A percentile compares a stretch with the other conserved stretches of the same genome.
Evolutionary conservation across 495 filamentous ascomycete genomes (phyloP).

Genomic region (Corynascus novoguineensis): DNA sequence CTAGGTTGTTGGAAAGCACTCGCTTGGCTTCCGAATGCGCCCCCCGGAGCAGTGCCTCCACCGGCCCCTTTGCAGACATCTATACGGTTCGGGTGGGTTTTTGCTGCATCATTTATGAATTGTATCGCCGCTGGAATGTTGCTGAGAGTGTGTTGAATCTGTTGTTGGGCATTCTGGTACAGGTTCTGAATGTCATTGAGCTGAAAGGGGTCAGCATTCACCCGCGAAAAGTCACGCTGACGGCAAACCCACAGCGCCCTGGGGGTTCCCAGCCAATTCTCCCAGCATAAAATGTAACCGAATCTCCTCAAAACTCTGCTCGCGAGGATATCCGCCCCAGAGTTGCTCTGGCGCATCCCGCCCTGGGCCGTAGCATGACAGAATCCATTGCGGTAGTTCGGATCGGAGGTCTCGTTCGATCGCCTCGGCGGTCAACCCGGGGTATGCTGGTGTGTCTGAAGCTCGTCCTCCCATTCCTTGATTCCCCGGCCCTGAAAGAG

Average conservation of each 20-base stretch:
- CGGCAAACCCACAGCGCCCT: constrained; percentile 50
- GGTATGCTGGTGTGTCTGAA: constrained; percentile 24
- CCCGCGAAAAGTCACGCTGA: background rate
- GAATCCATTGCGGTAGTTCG: constrained; percentile 71
- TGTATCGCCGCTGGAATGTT: constrained; percentile 67
- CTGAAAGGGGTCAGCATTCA: constrained; percentile 27
- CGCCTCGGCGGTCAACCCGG: constrained; percentile 46
- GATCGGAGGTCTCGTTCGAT: constrained; percentile 61
- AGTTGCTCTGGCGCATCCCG: constrained; percentile 68
- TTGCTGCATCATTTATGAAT: constrained; percentile 60
- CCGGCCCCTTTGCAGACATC: constrained; percentile 54
- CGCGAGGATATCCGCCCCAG: constrained; percentile 69
- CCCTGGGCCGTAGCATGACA: constrained; percentile 77
- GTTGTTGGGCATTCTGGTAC: constrained; percentile 55
- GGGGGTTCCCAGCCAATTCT: constrained; percentile 52
- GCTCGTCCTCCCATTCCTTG: constrained; percentile 2
- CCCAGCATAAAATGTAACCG: constrained; percentile 61
- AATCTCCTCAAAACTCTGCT: constrained; percentile 81
- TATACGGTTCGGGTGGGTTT: constrained; percentile 73
- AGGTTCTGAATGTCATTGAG: constrained; percentile 56
- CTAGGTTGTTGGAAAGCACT: constrained; percentile 17
- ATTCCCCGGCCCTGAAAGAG: constrained; percentile 17
- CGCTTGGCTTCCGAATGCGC: constrained; percentile 9
- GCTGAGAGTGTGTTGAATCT: constrained; percentile 60
- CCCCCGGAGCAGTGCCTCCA: constrained; percentile 17